Percentiles rank a stretch among this genome's conserved stretches.
Conservation (phyloP, 2,329 filamentous ascomycete genomes). For the Microsporum canis region DNA sequence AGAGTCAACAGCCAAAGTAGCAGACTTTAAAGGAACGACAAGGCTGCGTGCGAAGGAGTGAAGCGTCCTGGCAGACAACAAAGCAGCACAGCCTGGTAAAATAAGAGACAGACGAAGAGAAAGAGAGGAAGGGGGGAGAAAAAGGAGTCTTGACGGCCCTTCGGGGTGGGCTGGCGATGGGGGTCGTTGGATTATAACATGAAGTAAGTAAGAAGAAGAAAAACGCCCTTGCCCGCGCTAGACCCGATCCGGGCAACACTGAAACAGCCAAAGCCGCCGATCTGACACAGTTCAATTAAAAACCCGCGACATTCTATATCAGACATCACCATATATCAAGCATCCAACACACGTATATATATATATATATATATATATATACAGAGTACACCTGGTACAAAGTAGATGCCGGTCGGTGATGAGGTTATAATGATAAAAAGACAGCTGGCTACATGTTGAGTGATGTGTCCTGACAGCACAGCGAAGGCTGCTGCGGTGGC, state of each 20-base stretch:
- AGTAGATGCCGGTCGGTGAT: not conserved
- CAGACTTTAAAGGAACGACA: conserved; percentile 2
- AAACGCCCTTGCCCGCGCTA: not conserved
- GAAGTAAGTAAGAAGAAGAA: conserved; percentile 3
- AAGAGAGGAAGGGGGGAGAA: not conserved
- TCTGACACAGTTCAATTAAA: not conserved
- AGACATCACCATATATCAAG: no score
- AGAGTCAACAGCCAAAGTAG: not conserved
- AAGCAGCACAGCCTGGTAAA: not conserved
- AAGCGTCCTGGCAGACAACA: not conserved
- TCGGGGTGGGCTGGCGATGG: not conserved
- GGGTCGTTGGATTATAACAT: not conserved
- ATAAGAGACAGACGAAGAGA: conserved; percentile 1
- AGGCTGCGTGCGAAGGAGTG: conserved; percentile 4
- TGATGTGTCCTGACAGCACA: no score
- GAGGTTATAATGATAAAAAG: no score
- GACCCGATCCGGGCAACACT: not conserved
- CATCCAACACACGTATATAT: not conserved
- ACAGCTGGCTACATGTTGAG: not conserved
- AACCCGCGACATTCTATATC: not conserved
- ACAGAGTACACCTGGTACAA: not conserved
- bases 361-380: no score
- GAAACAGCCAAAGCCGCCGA: not conserved
- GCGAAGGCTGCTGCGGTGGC: no score
- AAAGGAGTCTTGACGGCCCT: not conserved